These are phyloP conservation scores for Scheffersomyces insectosa DNA, from an alignment of 1,139 yeast genomes.

Conservation along the genomic window DNA sequence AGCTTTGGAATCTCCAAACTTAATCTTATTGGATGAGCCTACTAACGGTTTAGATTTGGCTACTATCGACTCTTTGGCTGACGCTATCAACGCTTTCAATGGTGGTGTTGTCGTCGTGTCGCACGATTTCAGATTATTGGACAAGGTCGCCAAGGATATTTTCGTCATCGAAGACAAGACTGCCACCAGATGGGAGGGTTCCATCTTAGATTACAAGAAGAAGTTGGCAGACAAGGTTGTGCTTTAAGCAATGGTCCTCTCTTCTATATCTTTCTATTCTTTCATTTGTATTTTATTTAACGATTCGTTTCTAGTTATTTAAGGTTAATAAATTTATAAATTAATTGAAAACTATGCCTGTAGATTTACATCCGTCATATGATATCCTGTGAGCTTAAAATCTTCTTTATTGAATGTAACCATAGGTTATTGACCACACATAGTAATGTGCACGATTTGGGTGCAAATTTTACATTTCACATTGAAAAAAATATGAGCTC, in stretches of 20 bases:
- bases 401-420: too few species aligned
- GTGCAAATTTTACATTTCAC: too few species aligned
- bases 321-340: neutral
- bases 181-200: slow-evolving; percentile 95
- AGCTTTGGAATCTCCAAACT: slow-evolving; percentile 94
- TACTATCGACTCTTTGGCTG: slow-evolving; percentile 96
- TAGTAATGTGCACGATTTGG: too few species aligned
- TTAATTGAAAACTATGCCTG: neutral
- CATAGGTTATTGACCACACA: too few species aligned
- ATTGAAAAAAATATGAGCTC: too few species aligned
- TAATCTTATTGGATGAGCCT: slow-evolving; percentile 96
- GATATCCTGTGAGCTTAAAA: too few species aligned
- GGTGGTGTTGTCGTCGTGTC: slow-evolving; percentile 99
- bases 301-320: neutral
- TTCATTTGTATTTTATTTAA: neutral
- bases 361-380: too few species aligned
- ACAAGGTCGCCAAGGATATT: slow-evolving; percentile 96
- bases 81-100: slow-evolving; percentile 87
- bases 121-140: slow-evolving; percentile 97
- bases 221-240: slow-evolving; percentile 88
- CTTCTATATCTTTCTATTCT: neutral
- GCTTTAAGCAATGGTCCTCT: slow-evolving; percentile 36
- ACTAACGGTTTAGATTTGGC: slow-evolving; percentile 99
- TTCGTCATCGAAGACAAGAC: slow-evolving; percentile 93
- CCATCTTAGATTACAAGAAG: slow-evolving; percentile 89